These are phyloP conservation scores for Cordyceps javanica DNA, from an alignment of 2,329 filamentous ascomycete species.

Conservation along the genomic window DNA sequence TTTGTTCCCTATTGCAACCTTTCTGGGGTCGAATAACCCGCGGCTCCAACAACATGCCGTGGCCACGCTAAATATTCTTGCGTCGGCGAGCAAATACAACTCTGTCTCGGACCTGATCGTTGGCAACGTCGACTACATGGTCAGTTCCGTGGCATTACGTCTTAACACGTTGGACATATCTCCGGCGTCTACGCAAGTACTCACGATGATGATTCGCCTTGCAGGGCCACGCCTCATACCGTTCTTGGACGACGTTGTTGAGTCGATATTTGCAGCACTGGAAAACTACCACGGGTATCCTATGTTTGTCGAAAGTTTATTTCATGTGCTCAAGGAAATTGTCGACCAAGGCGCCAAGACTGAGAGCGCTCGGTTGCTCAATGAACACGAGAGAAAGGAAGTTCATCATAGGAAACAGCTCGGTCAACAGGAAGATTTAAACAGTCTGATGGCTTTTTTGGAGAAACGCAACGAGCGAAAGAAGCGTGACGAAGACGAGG, in stretches of 20 bases:
- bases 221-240: constrained; percentile 77
- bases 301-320: constrained; percentile 75
- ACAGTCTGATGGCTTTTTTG: constrained; percentile 50
- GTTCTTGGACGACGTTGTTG: constrained; percentile 85
- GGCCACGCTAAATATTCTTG: constrained; percentile 73
- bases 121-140: constrained; percentile 91
- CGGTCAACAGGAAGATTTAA: constrained; percentile 29
- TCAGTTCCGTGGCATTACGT: constrained; percentile 84
- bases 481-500: constrained; percentile 31
- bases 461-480: constrained; percentile 44
- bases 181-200: constrained; percentile 80
- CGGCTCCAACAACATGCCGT: constrained; percentile 76
- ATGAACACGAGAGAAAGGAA: constrained; percentile 29
- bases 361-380: constrained; percentile 38
- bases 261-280: constrained; percentile 85
- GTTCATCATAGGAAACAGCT: constrained; percentile 38
- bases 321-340: constrained; percentile 73
- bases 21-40: constrained; percentile 65
- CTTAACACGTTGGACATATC: constrained; percentile 90
- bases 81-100: constrained; percentile 65
- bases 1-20: constrained; percentile 85
- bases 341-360: constrained; percentile 73
- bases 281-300: constrained; percentile 94
- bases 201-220: constrained; percentile 89
- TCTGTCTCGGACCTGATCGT: constrained; percentile 75